Evolutionary conservation across 192 early-diverging fungal species (phyloP), one percentile per base, ranked within the genome.

Genomic region (Entophlyctis helioformis): DNA sequence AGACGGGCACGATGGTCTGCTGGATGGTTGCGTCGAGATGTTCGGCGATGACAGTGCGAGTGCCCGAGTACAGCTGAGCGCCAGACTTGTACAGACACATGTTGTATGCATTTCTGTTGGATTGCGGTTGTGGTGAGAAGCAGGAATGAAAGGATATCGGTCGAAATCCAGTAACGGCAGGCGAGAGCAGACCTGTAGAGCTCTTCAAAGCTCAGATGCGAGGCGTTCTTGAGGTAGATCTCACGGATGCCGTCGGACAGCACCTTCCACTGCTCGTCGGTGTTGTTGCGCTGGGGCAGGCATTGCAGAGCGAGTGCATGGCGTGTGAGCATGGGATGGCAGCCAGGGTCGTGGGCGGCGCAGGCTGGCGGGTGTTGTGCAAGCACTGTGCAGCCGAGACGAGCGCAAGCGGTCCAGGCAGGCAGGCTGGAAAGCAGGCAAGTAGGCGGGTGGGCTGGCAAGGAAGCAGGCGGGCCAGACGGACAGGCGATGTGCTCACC

Each of bases 31-130:
- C 56, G 27, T 69, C 52, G 43, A 96, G 57, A 42, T 90, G 84
- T 13, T 72, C 46, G 16, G 73, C 62, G 35, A 96, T 72, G 38
- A 86, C 77, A 10, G 59, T 70, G n/a, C 60, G 62, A n/a, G 85
- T 76, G 28, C 79, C 86, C 22, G 74, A 53, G 62, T 92, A 96
- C 1, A 94, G 72, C 36, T 74, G 68, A 31, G 83, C 75, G 13
- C 90, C 94, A 33, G 72, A 73, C 57, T 89, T 88, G 42, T 83
- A 72, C 25, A 89, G 62, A 7, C 91, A 87, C 63, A 97, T 56
- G 42, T 81, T 87, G 66, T 93, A 95, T 31, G 86, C 89, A 42
- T 73, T 86, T 39, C 71, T 72, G 43, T 12, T 15, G 36, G 41
- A n/a, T 16, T 6, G 10, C 10, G 23, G n/a, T 36, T 6, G 29